These are phyloP conservation scores for Suhomyces sp. DNA, from an alignment of 805 yeast species.

Conservation along the genomic window DNA sequence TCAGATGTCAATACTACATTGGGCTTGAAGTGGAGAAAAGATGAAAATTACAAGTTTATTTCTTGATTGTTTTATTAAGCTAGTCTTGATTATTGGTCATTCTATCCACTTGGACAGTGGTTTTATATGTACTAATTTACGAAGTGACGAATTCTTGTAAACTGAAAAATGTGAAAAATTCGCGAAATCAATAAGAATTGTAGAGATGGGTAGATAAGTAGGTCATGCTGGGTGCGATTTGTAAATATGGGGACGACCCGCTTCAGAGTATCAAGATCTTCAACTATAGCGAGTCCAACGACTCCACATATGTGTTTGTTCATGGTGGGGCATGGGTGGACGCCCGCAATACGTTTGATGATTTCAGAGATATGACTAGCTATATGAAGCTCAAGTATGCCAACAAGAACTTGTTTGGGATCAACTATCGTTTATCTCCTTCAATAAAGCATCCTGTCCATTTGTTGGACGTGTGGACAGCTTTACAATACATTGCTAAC, in stretches of 20 bases:
- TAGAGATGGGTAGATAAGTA: neutral
- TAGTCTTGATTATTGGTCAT: neutral
- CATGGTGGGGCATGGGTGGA: slow-evolving; percentile 95
- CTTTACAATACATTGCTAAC: slow-evolving; percentile 27
- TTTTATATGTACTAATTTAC: neutral
- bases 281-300: slow-evolving; percentile 11
- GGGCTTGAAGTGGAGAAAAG: neutral
- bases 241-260: slow-evolving; percentile 29
- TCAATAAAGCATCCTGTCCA: slow-evolving; percentile 60
- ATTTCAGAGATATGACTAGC: slow-evolving; percentile 39
- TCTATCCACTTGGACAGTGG: neutral
- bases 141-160: neutral
- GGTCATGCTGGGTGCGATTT: neutral
- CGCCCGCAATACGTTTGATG: slow-evolving; percentile 55
- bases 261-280: slow-evolving; percentile 31
- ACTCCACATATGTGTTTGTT: slow-evolving; percentile 48
- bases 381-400: neutral
- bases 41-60: neutral
- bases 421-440: slow-evolving; percentile 68
- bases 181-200: neutral
- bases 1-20: neutral
- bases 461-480: slow-evolving; percentile 50
- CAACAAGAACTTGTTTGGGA: slow-evolving; percentile 24
- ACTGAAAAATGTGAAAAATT: neutral
- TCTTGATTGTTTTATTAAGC: neutral